These are phyloP conservation scores for Podaxis sp. DNA, from an alignment of 768 basidiomycete species.

Conservation along the genomic window DNA sequence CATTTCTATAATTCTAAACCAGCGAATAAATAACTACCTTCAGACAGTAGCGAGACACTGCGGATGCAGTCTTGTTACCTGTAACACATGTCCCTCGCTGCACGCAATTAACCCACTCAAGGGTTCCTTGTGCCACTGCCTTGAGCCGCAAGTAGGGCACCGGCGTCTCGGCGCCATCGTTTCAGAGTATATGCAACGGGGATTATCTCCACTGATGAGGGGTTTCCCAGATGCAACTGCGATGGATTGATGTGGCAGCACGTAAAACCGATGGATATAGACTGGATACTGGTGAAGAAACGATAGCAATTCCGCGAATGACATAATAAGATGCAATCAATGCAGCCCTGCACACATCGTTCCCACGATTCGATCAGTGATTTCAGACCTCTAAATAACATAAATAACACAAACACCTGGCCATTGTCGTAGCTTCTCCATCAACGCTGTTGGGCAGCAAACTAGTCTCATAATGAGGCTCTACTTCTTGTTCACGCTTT, in stretches of 20 bases:
- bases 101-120: constrained; percentile 80
- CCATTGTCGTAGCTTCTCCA: neutral
- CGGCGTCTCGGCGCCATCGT: constrained; percentile 58
- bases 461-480: constrained; percentile 40
- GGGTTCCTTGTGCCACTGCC: constrained; percentile 84
- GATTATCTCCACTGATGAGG: too few species aligned
- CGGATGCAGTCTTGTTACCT: constrained; percentile 41
- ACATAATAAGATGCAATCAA: neutral
- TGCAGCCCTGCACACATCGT: neutral
- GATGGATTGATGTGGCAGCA: too few species aligned
- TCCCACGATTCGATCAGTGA: constrained; percentile 11
- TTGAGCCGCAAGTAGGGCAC: constrained; percentile 79
- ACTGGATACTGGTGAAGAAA: neutral
- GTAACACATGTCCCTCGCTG: constrained; percentile 87
- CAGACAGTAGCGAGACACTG: neutral
- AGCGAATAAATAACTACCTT: neutral
- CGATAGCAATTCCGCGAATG: neutral
- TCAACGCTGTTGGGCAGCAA: neutral
- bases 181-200: neutral
- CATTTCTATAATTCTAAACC: constrained; percentile 74
- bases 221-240: too few species aligned
- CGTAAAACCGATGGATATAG: neutral
- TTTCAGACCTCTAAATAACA: neutral
- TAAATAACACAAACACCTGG: neutral
- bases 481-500: constrained; percentile 37